Conservation (phyloP, 306 rosid genomes). For the Cicer judaicum region DNA sequence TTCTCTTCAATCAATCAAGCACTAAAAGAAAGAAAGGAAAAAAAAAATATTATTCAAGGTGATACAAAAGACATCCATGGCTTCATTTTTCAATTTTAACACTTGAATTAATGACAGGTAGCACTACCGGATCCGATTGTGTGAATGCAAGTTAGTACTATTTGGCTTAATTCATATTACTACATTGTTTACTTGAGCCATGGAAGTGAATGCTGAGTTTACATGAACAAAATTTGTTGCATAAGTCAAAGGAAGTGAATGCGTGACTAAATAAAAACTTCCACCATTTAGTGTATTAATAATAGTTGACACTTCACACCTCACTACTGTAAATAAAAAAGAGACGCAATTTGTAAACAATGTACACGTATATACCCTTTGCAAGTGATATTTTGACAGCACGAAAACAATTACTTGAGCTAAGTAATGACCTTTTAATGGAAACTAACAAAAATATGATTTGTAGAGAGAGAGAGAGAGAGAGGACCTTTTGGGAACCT, state of each 20-base stretch:
- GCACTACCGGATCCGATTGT: too few relatives aligned
- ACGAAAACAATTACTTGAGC: background rate
- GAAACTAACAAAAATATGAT: background rate
- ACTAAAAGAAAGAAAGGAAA: constrained; percentile 11
- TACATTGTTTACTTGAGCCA: background rate
- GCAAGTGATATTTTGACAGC: background rate
- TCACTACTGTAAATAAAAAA: too few relatives aligned
- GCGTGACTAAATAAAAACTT: too few relatives aligned
- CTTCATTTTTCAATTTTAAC: too few relatives aligned
- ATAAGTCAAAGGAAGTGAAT: background rate
- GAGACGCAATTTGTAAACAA: background rate
- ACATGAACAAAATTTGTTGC: background rate
- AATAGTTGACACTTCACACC: too few relatives aligned
- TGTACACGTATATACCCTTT: background rate
- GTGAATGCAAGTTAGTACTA: too few relatives aligned
- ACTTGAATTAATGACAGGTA: too few relatives aligned
- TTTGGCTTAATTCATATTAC: background rate
- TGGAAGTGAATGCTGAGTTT: background rate
- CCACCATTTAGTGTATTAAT: background rate
- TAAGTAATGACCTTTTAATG: background rate
- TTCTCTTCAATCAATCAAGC: constrained; percentile 43
- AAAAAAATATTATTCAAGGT: constrained; percentile 15
- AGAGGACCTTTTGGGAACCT: too few relatives aligned
- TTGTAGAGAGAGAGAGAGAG: too few relatives aligned
- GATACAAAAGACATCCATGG: background rate